Conservation (phyloP, 2,329 filamentous ascomycete genomes). For the Ascochyta pisi region DNA sequence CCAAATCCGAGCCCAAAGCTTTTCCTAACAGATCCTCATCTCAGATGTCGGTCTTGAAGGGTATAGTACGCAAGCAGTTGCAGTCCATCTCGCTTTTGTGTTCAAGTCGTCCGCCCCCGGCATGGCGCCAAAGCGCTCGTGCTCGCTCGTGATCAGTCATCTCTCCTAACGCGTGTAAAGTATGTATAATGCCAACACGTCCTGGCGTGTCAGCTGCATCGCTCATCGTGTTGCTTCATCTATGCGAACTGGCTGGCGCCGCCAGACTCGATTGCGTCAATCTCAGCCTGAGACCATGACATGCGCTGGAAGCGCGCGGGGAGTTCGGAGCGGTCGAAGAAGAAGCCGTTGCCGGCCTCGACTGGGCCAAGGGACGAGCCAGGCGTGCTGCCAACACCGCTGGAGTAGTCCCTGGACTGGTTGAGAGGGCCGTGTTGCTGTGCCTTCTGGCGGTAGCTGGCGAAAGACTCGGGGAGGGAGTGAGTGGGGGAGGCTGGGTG, state of each 20-base stretch:
- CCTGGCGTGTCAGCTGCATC: conserved; percentile 20
- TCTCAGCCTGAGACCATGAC: conserved; percentile 80
- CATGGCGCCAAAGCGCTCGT: conserved; percentile 11
- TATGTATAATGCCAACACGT: conserved; percentile 31
- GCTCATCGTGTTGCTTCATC: conserved; percentile 22
- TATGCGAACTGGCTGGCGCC: conserved; percentile 73
- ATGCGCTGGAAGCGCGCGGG: conserved; percentile 81
- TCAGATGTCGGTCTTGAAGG: conserved; percentile 33
- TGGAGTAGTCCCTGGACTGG: conserved; percentile 39
- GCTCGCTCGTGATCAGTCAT: conserved; percentile 15
- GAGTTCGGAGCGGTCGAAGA: conserved; percentile 88
- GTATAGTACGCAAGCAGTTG: conserved; percentile 38
- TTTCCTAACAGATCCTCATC: conserved; percentile 21
- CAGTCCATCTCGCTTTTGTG: conserved; percentile 29
- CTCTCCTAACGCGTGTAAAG: conserved; percentile 21
- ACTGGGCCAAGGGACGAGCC: conserved; percentile 78
- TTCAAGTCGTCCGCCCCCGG: conserved; percentile 12
- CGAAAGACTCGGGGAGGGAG: conserved; percentile 73
- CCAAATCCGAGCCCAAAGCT: conserved; percentile 12
- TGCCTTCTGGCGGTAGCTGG: conserved; percentile 77
- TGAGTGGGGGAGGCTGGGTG: conserved; percentile 75
- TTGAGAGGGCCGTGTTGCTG: conserved; percentile 78
- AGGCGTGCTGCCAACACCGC: conserved; percentile 63
- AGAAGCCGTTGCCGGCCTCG: conserved; percentile 73
- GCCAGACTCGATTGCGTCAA: conserved; percentile 93